Percentiles rank a stretch among this genome's conserved stretches.
These are phyloP conservation scores for Termitomyces sp. DNA, from an alignment of 768 basidiomycete genomes.

Conservation along the genomic window DNA sequence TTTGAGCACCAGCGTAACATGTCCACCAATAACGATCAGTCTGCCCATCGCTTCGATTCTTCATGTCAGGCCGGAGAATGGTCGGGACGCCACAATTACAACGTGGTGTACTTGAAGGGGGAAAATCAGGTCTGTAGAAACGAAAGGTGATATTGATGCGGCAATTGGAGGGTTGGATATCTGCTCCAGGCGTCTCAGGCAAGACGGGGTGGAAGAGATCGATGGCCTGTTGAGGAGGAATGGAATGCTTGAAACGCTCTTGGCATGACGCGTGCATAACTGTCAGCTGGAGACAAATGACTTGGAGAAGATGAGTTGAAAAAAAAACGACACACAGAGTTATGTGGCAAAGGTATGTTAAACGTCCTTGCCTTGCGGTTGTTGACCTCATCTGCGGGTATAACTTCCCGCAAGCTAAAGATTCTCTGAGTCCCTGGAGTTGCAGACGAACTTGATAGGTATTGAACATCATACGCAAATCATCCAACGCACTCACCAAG, in stretches of 20 bases:
- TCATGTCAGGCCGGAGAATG: slow-evolving; percentile 76
- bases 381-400: slow-evolving; percentile 57
- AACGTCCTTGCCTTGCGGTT: slow-evolving; percentile 65
- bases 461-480: not conserved
- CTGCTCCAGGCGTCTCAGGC: slow-evolving; percentile 28
- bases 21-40: slow-evolving; percentile 75
- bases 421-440: slow-evolving; percentile 57
- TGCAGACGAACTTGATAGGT: not conserved
- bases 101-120: slow-evolving; percentile 57
- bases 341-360: slow-evolving; percentile 74
- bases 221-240: slow-evolving; percentile 67
- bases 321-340: slow-evolving; percentile 52
- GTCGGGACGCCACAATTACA: slow-evolving; percentile 74
- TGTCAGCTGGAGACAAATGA: slow-evolving; percentile 44
- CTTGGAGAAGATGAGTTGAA: not conserved
- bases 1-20: slow-evolving; percentile 78
- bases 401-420: slow-evolving; percentile 75
- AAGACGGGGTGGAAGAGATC: slow-evolving; percentile 67
- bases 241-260: slow-evolving; percentile 76
- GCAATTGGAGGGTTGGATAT: slow-evolving; percentile 51
- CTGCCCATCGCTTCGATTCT: slow-evolving; percentile 53
- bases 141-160: slow-evolving; percentile 87
- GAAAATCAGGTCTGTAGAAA: slow-evolving; percentile 82
- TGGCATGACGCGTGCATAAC: slow-evolving; percentile 88
- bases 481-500: slow-evolving; percentile 46